Conservation (phyloP, 2,329 filamentous ascomycete genomes). For the Stachybotrys echinatus region DNA sequence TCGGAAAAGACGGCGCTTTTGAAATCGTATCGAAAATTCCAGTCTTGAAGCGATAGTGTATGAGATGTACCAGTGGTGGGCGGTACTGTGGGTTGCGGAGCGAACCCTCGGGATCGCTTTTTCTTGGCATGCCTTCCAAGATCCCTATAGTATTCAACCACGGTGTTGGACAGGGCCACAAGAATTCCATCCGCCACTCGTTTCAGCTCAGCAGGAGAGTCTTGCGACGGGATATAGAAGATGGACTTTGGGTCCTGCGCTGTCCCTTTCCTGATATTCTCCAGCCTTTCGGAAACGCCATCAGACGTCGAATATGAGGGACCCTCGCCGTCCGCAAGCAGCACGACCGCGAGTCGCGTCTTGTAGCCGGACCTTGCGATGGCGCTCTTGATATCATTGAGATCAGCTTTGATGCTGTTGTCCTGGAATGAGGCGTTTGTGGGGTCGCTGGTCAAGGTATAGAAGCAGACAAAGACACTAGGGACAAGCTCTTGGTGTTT, state of each 20-base stretch:
- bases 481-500: conserved; percentile 87
- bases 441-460: conserved; percentile 66
- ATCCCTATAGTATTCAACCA: conserved; percentile 89
- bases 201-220: conserved; percentile 64
- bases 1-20: conserved; percentile 89
- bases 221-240: conserved; percentile 75
- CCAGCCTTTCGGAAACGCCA: conserved; percentile 62
- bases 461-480: conserved; percentile 75
- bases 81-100: conserved; percentile 76
- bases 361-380: conserved; percentile 69
- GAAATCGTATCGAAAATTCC: conserved; percentile 93
- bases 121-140: conserved; percentile 86
- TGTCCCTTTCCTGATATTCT: conserved; percentile 72
- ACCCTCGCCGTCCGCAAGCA: conserved; percentile 24
- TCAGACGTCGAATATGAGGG: conserved; percentile 51
- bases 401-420: conserved; percentile 81
- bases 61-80: conserved; percentile 81
- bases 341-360: conserved; percentile 67
- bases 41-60: conserved; percentile 77
- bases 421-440: conserved; percentile 75
- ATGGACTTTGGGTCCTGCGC: conserved; percentile 79
- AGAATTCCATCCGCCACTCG: conserved; percentile 71
- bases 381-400: conserved; percentile 68
- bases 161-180: conserved; percentile 63
- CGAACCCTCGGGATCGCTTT: conserved; percentile 74